Conservation (phyloP, 2,329 filamentous ascomycete genomes). For the Talaromyces albobiverticillius region DNA sequence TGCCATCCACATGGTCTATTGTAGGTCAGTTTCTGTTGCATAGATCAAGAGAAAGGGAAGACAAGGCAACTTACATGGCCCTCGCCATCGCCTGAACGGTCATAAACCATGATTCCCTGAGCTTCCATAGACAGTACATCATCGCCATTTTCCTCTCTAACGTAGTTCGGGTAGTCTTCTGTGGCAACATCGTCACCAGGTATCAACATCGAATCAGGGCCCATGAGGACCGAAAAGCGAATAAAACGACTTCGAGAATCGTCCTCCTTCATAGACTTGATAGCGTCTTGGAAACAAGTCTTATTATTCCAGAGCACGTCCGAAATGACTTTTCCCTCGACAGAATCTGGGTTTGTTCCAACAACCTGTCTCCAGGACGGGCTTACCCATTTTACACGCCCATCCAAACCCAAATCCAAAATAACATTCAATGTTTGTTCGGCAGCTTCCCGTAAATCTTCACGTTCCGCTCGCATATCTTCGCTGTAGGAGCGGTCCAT, state of each 20-base stretch:
- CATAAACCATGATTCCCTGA: conserved; percentile 98
- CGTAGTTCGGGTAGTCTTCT: conserved; percentile 29
- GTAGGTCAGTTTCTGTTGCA: conserved; percentile 20
- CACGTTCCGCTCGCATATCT: conserved; percentile 87
- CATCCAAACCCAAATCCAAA: conserved; percentile 86
- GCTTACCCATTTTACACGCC: conserved; percentile 91
- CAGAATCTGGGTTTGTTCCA: conserved; percentile 69
- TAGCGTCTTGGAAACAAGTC: conserved; percentile 73
- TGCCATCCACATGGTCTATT: conserved; percentile 98
- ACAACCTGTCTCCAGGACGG: conserved; percentile 94
- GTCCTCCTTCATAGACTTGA: conserved; percentile 87
- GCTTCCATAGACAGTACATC: conserved; percentile 78
- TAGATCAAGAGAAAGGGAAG: no score
- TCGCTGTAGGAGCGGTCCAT: conserved; percentile 71
- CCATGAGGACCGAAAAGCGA: conserved; percentile 71
- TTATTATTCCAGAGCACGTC: conserved; percentile 80
- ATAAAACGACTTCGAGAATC: conserved; percentile 90
- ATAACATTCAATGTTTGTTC: conserved; percentile 97
- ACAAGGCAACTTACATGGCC: conserved; percentile 75
- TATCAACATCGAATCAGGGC: conserved; percentile 65
- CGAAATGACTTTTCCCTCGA: conserved; percentile 74
- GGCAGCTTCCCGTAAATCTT: conserved; percentile 90
- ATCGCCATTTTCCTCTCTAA: conserved; percentile 35
- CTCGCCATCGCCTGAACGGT: conserved; percentile 77
- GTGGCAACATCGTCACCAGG: conserved; percentile 31